A percentile compares a stretch with the other conserved stretches of the same genome.
Evolutionary conservation across 805 yeast genomes (phyloP).

Genomic region (Ogataea trehaloabstinens): DNA sequence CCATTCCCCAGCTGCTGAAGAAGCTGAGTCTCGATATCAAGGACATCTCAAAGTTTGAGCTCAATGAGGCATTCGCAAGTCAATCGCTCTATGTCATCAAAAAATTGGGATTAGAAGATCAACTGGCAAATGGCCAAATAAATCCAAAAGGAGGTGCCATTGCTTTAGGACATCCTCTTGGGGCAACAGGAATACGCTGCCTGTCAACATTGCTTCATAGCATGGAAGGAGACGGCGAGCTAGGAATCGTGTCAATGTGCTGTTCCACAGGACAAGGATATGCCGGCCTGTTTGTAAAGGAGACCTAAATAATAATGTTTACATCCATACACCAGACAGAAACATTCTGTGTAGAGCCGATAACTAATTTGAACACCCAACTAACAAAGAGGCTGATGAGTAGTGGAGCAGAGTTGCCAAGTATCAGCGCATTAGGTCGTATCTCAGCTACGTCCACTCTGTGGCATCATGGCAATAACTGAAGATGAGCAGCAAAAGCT

Average conservation of each 20-base stretch:
- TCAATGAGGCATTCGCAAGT: conserved; percentile 39
- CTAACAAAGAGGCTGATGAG: too few species aligned
- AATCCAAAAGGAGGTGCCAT: conserved; percentile 92
- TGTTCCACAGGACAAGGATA: conserved; percentile 41
- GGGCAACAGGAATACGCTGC: conserved; percentile 51
- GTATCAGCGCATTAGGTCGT: too few species aligned
- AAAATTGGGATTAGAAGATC: conserved; percentile 20
- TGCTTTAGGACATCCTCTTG: conserved; percentile 87
- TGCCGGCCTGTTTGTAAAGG: conserved; percentile 34
- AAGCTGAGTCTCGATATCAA: conserved; percentile 26
- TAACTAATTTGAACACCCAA: background rate
- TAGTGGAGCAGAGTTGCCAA: too few species aligned
- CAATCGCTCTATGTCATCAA: conserved; percentile 28
- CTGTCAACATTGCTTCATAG: conserved; percentile 38
- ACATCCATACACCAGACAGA: too few species aligned
- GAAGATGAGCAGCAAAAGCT: conserved; percentile 27
- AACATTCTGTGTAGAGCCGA: too few species aligned
- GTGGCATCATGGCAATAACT: conserved; percentile 15
- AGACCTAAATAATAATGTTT: conserved; percentile 8
- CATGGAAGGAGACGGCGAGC: conserved; percentile 28
- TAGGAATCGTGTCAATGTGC: conserved; percentile 41
- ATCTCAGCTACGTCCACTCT: too few species aligned
- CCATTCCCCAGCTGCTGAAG: conserved; percentile 26
- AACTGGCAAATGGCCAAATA: conserved; percentile 41
- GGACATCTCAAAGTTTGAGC: conserved; percentile 33